These are phyloP conservation scores for Curvularia sp. DNA, from an alignment of 2,329 filamentous ascomycete genomes.

Conservation along the genomic window DNA sequence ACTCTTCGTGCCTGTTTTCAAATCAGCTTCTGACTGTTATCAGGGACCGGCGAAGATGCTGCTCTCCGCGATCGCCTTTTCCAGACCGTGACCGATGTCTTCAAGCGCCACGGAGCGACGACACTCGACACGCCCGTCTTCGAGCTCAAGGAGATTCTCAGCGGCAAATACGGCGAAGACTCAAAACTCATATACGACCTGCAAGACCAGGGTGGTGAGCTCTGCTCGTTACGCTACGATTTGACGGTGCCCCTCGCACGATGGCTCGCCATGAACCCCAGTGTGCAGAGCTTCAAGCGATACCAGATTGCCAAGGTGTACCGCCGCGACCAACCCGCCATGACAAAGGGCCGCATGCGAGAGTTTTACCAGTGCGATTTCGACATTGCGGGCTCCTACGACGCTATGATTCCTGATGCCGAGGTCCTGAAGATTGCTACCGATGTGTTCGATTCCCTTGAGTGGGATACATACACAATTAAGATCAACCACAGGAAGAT, in stretches of 20 bases:
- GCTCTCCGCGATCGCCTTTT: conserved; percentile 48
- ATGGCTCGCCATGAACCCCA: conserved; percentile 89
- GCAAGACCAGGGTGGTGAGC: conserved; percentile 84
- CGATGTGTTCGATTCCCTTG: conserved; percentile 83
- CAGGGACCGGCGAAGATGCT: conserved; percentile 44
- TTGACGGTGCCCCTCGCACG: conserved; percentile 89
- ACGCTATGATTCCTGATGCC: conserved; percentile 90
- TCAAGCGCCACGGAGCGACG: conserved; percentile 50
- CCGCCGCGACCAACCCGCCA: conserved; percentile 75
- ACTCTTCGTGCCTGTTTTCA: neutral
- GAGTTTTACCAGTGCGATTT: conserved; percentile 99
- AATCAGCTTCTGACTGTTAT: conserved; percentile 21
- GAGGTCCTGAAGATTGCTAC: conserved; percentile 84
- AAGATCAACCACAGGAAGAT: conserved; percentile 97
- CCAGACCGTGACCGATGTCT: conserved; percentile 44
- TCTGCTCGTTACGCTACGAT: conserved; percentile 85
- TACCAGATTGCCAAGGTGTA: conserved; percentile 97
- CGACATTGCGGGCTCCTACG: conserved; percentile 84
- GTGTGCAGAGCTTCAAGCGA: conserved; percentile 83
- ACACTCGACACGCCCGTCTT: conserved; percentile 71
- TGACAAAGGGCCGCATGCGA: conserved; percentile 90
- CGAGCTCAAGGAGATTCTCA: conserved; percentile 83
- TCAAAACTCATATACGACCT: conserved; percentile 91
- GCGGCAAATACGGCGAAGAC: conserved; percentile 92
- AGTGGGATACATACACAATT: conserved; percentile 80